Percentiles rank a stretch among this genome's conserved stretches.
Conservation (phyloP, 805 yeast genomes). For the Wickerhamiella azyma region DNA sequence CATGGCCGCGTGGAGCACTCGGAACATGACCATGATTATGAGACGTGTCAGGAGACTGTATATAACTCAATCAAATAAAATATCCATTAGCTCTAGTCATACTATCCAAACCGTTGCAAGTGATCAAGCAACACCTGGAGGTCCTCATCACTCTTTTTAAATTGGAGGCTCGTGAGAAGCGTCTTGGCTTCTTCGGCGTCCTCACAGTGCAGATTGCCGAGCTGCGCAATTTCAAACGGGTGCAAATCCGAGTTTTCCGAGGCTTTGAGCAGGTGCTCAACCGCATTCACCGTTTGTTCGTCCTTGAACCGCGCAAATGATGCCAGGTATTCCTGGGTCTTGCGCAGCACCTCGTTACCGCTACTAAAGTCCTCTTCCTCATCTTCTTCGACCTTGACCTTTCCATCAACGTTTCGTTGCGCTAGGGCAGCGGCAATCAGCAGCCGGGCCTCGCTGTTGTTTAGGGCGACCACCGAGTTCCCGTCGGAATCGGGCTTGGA, state of each 20-base stretch:
- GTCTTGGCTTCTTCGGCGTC: conserved; percentile 96
- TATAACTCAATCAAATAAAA: too few species aligned
- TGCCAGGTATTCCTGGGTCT: conserved; percentile 75
- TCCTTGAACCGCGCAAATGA: conserved; percentile 84
- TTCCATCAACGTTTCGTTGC: conserved; percentile 38
- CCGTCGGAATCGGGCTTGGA: conserved; percentile 75
- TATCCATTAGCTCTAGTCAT: not conserved
- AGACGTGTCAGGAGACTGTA: too few species aligned
- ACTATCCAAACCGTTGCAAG: conserved; percentile 34
- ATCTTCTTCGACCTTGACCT: conserved; percentile 25
- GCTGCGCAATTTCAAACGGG: conserved; percentile 91
- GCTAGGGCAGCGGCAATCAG: conserved; percentile 80
- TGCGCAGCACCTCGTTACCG: conserved; percentile 55
- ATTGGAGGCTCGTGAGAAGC: conserved; percentile 71
- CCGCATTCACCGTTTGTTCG: conserved; percentile 85
- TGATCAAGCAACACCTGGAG: conserved; percentile 79
- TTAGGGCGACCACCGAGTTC: conserved; percentile 63
- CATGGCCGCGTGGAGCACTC: not conserved
- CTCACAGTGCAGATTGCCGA: conserved; percentile 81
- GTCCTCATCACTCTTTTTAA: conserved; percentile 74
- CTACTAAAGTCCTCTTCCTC: conserved; percentile 22
- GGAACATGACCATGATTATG: not conserved
- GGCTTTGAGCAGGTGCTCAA: conserved; percentile 65
- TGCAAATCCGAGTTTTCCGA: conserved; percentile 68
- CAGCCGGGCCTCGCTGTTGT: conserved; percentile 79